These are phyloP conservation scores for Emericellopsis atlantica DNA, from an alignment of 2,329 filamentous ascomycete species.

Conservation along the genomic window DNA sequence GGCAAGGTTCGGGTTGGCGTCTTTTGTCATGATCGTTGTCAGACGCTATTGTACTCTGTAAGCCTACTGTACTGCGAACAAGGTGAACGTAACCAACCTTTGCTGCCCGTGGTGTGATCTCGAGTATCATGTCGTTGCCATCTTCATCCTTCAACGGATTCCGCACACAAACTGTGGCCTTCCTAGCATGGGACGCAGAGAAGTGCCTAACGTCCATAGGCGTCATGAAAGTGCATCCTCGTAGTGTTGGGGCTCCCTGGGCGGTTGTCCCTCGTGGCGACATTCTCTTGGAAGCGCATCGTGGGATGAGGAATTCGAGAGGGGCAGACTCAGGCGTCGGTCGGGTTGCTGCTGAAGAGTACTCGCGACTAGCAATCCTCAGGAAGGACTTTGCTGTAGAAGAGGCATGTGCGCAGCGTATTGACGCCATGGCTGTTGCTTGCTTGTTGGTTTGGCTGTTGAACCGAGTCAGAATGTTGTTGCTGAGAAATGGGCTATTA, in stretches of 20 bases:
- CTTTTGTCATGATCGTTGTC: slow-evolving; percentile 60
- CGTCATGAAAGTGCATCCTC: background rate
- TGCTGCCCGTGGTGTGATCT: slow-evolving; percentile 73
- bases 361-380: slow-evolving; percentile 24
- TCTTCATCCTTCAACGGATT: slow-evolving; percentile 75
- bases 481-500: slow-evolving; percentile 13
- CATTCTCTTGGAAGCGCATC: slow-evolving; percentile 6
- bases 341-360: slow-evolving; percentile 10
- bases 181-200: slow-evolving; percentile 18
- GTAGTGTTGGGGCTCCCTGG: background rate
- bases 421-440: slow-evolving; percentile 14
- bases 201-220: slow-evolving; percentile 14
- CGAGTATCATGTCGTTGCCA: slow-evolving; percentile 71
- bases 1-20: slow-evolving; percentile 65
- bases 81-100: slow-evolving; percentile 35
- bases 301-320: slow-evolving; percentile 27
- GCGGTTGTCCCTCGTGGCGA: background rate
- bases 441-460: background rate
- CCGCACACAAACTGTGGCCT: slow-evolving; percentile 35
- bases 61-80: background rate
- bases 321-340: slow-evolving; percentile 11
- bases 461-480: background rate
- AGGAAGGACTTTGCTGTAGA: slow-evolving; percentile 26
- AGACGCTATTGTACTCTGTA: slow-evolving; percentile 41
- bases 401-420: slow-evolving; percentile 24